Evolutionary conservation across 2,329 filamentous ascomycete species (phyloP).

Genomic region (Trichothecium sympodiale): DNA sequence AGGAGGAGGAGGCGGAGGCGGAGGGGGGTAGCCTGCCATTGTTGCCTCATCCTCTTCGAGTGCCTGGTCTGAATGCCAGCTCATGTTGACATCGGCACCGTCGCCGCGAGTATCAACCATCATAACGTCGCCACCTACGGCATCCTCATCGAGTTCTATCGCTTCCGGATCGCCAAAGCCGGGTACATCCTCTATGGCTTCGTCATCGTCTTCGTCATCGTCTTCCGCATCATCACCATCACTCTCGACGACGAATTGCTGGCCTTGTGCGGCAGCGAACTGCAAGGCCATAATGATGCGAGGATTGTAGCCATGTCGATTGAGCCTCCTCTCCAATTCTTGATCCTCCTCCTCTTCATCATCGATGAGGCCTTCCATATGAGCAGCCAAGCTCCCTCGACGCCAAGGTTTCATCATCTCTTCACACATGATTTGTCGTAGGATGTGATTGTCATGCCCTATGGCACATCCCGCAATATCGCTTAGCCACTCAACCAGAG

Average conservation of each 20-base stretch:
- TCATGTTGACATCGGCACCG: constrained; percentile 33
- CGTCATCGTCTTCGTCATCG: constrained; percentile 23
- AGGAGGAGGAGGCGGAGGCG: constrained; percentile 49
- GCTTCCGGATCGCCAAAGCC: constrained; percentile 22
- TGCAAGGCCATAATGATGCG: constrained; percentile 26
- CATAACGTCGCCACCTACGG: constrained; percentile 32
- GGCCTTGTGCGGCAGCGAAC: constrained; percentile 17
- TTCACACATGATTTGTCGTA: constrained; percentile 77
- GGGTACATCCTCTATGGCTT: constrained; percentile 31
- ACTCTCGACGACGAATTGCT: constrained; percentile 16
- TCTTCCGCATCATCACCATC: constrained; percentile 18
- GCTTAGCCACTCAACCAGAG: constrained; percentile 89
- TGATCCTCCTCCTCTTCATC: constrained; percentile 37
- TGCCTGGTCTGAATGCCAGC: constrained; percentile 51
- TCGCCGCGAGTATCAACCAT: constrained; percentile 42
- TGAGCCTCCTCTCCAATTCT: constrained; percentile 24
- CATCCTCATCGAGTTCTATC: constrained; percentile 39
- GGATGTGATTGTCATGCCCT: constrained; percentile 64
- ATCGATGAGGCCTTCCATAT: constrained; percentile 41
- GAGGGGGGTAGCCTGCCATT: constrained; percentile 60
- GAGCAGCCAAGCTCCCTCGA: constrained; percentile 71
- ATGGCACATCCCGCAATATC: constrained; percentile 88
- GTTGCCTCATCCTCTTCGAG: constrained; percentile 69
- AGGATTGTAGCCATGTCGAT: constrained; percentile 20
- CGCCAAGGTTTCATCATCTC: constrained; percentile 84